Evolutionary conservation across 306 rosid genomes (phyloP), one percentile per base, ranked within the genome.

Genomic region (Myrica gale): DNA sequence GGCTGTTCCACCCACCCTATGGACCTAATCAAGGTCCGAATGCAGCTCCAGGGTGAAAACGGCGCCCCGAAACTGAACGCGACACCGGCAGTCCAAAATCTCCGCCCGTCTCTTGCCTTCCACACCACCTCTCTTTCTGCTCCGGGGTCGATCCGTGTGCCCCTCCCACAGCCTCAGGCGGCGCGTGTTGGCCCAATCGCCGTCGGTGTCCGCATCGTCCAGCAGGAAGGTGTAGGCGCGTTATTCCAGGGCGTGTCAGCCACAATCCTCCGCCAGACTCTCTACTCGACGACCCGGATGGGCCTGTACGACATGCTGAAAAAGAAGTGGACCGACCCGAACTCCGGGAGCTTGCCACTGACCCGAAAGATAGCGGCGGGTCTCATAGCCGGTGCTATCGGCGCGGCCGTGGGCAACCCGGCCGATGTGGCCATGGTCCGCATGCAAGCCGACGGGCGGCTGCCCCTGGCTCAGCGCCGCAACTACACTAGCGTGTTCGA

Each of bases 341-440:
- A 54, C 4, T 9, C 85, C 39, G 68, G 86, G 0, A 87, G 13
- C 74, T 81, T 91, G 81, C 89, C 94, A 6, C 81, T 91, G 1
- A 2, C 13, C 0, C 39, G 85, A 0, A 91, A 91, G 47, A 89
- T 91, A 42, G 77, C 76, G 23, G 94, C 93, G 0, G 97, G 97
- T 0, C 78, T 91, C 0, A 80, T 91, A 16, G 90, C 97, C 48
- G 97, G 97, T 0, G 93, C 80, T 0, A 0, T 89, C 9, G 97
- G 94, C 0, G 94, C 93, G 0, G 87, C 87, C 1, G 87, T 91
- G 0, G 93, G 97, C 0, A 91, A 91, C 71, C 97, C 97, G 0
- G 97, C 93, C 6, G 93, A 91, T 46, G 93, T 91, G 0, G 90
- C 97, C 43, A 91, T 91, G 93, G 97, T 91, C 0, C 63, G 97